These are phyloP conservation scores for Wickerhamomyces bisporus DNA, from an alignment of 805 yeast species.

Conservation along the genomic window DNA sequence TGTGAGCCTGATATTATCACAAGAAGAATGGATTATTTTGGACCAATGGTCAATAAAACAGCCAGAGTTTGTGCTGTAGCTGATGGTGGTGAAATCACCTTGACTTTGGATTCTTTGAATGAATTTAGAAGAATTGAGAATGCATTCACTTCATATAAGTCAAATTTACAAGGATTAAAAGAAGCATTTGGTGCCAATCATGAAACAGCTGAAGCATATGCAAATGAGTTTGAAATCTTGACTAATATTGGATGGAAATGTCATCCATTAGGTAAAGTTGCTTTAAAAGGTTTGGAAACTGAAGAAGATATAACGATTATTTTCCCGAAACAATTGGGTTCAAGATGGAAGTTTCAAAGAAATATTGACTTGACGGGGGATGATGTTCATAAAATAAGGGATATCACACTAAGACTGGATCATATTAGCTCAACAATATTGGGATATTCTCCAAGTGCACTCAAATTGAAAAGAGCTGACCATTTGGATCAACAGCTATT, in stretches of 20 bases:
- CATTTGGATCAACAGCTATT: slow-evolving; percentile 41
- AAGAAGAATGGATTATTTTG: slow-evolving; percentile 96
- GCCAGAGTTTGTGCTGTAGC: slow-evolving; percentile 92
- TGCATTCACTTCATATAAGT: slow-evolving; percentile 8
- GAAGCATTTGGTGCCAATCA: slow-evolving; percentile 40
- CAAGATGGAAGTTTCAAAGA: slow-evolving; percentile 48
- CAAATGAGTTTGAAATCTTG: slow-evolving; percentile 58
- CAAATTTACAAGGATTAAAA: slow-evolving; percentile 11
- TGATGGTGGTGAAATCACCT: slow-evolving; percentile 95
- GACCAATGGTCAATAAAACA: slow-evolving; percentile 97
- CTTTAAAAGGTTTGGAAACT: slow-evolving; percentile 89
- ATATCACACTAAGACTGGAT: slow-evolving; percentile 53
- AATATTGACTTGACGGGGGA: slow-evolving; percentile 33
- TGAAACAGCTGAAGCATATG: slow-evolving; percentile 50
- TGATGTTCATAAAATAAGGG: slow-evolving; percentile 45
- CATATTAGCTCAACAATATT: slow-evolving; percentile 45
- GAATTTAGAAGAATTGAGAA: slow-evolving; percentile 59
- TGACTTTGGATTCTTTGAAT: slow-evolving; percentile 73
- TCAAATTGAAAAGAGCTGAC: slow-evolving; percentile 32
- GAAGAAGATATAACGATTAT: slow-evolving; percentile 81
- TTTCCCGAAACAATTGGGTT: slow-evolving; percentile 60
- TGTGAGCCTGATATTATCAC: slow-evolving; percentile 94
- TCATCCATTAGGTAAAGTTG: slow-evolving; percentile 74
- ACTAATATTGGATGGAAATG: slow-evolving; percentile 66
- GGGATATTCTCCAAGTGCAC: slow-evolving; percentile 31